These are phyloP conservation scores for Spizellomyces sp. DNA, from an alignment of 192 early-diverging fungal species.

Conservation along the genomic window DNA sequence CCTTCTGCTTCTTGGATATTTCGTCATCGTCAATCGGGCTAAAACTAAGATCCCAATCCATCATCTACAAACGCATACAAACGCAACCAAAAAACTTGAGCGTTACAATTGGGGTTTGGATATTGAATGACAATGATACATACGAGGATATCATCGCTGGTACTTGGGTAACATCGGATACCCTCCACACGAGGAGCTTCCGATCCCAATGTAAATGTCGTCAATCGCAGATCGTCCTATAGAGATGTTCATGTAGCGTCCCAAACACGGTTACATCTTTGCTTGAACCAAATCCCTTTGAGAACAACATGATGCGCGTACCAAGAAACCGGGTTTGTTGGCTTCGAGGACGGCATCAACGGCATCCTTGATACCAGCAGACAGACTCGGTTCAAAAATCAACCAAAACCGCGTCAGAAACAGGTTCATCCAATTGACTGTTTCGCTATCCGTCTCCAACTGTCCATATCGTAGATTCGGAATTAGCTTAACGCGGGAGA, in stretches of 20 bases:
- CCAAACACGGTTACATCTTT: too few relatives aligned
- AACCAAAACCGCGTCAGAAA: slow-evolving; percentile 87
- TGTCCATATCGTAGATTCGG: neutral
- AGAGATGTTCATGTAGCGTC: neutral
- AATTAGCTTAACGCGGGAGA: neutral
- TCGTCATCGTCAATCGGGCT: slow-evolving; percentile 77
- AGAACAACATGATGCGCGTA: slow-evolving; percentile 34
- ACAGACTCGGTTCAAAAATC: slow-evolving; percentile 85
- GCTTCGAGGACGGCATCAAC: slow-evolving; percentile 76
- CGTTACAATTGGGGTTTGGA: neutral
- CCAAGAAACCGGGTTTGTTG: slow-evolving; percentile 78
- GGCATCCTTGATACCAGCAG: slow-evolving; percentile 68
- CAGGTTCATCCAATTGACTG: slow-evolving; percentile 91
- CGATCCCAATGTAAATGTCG: slow-evolving; percentile 52
- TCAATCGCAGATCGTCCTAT: slow-evolving; percentile 44
- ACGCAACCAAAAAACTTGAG: neutral
- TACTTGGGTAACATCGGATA: slow-evolving; percentile 38
- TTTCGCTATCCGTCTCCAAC: slow-evolving; percentile 46
- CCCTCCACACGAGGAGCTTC: slow-evolving; percentile 48
- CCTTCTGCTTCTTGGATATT: slow-evolving; percentile 30
- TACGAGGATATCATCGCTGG: slow-evolving; percentile 41
- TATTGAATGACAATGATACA: neutral
- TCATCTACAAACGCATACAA: slow-evolving; percentile 45
- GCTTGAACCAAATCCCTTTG: neutral
- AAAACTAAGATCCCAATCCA: slow-evolving; percentile 91